Percentiles rank a stretch among this genome's conserved stretches.
These are phyloP conservation scores for Ogataea paraovalis DNA, from an alignment of 805 yeast species.

Conservation along the genomic window DNA sequence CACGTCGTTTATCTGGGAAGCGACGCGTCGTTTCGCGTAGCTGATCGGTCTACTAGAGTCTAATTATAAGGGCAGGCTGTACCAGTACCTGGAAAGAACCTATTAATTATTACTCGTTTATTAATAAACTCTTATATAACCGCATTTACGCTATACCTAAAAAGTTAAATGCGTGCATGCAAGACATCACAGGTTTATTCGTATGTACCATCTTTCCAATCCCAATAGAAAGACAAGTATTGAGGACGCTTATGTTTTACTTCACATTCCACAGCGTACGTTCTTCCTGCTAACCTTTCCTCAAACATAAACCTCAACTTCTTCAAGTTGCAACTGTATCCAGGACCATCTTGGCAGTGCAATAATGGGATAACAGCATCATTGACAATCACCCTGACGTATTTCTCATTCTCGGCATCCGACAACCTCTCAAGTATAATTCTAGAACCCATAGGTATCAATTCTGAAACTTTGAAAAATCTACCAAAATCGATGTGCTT, in stretches of 20 bases:
- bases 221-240: slow-evolving; percentile 25
- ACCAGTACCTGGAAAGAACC: too few species aligned
- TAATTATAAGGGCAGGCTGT: too few species aligned
- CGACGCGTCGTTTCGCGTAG: background rate
- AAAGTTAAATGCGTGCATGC: too few species aligned
- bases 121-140: too few species aligned
- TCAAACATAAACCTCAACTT: slow-evolving; percentile 11
- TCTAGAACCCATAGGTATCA: slow-evolving; percentile 58
- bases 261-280: slow-evolving; percentile 14
- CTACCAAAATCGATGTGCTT: slow-evolving; percentile 42
- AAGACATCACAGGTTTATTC: background rate
- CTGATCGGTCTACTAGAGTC: too few species aligned
- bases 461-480: slow-evolving; percentile 40
- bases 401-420: slow-evolving; percentile 22
- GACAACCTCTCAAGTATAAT: slow-evolving; percentile 45
- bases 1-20: background rate
- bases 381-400: slow-evolving; percentile 46
- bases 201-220: slow-evolving; percentile 12
- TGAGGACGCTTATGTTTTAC: slow-evolving; percentile 15
- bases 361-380: slow-evolving; percentile 53
- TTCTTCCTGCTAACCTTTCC: slow-evolving; percentile 6
- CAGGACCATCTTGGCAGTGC: slow-evolving; percentile 50
- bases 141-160: too few species aligned
- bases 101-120: too few species aligned
- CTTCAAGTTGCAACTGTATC: slow-evolving; percentile 39